Base-by-base conservation (phyloP, 179 eudicot species). In the Heliamphora pulchella region DNA sequence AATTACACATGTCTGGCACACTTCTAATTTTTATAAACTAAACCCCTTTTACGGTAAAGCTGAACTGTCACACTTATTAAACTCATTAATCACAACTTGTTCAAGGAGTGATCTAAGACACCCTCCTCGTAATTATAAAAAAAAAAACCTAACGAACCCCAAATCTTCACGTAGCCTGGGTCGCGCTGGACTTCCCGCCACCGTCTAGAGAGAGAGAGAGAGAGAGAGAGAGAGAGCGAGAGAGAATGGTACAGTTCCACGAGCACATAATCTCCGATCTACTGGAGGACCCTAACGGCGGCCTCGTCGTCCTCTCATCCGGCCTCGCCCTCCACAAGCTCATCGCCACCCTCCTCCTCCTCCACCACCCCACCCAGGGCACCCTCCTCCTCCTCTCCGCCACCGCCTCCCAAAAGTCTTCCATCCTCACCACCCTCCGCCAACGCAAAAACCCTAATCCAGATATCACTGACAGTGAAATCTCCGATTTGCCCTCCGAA, bases 191-290 rank as follows among this genome's bases (percentile, higher is more conserved):
- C 44, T 58, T 73, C 77, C 66, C 83, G 79, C 62, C 70, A 67
- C 79, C 79, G 20, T 43, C 62, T 7, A 51, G 66, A n/a, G 41
- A 11, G 50, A 1, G 51, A 22, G 71, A 39, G 59, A 69, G 47
- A 63, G 59, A 47, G 43, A 53, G 47, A 53, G 47, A 53, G 48
- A n/a, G 64, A 57, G 76, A 47, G 66, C 54, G 57, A 50, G 47
- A 48, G 41, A 51, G 46, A 64, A 94, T 95, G 98, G 89, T 92
- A 0, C 89, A 86, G 74, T 96, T 94, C 73, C 94, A 96, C 76
- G 90, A 92, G 53, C 93, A 96, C 82, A 91, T 96, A 71, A 90
- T 96, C 79, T 67, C 91, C 58, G 99, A 96, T 64, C 94, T 96
- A 22, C 69, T 94, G 8, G 94, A 90, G 74, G 98, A 94, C 67